These are phyloP conservation scores for Dipteronia dyeriana DNA, from an alignment of 345 rosid genomes.

Conservation along the genomic window DNA sequence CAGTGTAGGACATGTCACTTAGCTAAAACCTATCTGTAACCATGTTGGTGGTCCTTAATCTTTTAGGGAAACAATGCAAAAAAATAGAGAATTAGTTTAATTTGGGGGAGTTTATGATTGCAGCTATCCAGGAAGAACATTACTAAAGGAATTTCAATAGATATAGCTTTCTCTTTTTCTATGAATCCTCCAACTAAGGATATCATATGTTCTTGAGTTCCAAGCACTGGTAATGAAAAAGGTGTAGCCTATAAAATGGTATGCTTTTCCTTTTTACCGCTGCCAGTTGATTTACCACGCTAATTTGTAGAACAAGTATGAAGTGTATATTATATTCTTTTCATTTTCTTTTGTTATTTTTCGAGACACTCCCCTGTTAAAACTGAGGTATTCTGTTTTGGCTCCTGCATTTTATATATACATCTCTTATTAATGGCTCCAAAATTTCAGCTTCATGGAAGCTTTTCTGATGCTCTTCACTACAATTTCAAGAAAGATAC, in stretches of 20 bases:
- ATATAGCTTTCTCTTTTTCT: slow-evolving; percentile 26
- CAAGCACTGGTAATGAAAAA: background rate
- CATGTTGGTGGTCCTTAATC: slow-evolving; percentile 8
- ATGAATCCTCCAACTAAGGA: background rate
- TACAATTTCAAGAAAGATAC: slow-evolving; percentile 67
- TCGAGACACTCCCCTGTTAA: too few relatives aligned
- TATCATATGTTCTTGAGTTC: background rate
- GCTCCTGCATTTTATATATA: background rate
- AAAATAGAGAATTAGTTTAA: slow-evolving; percentile 54
- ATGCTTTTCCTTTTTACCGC: too few relatives aligned
- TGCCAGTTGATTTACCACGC: slow-evolving; percentile 22
- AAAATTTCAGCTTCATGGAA: slow-evolving; percentile 66
- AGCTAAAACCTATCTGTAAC: slow-evolving; percentile 1
- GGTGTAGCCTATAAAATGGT: background rate
- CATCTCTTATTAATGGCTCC: slow-evolving; percentile 12
- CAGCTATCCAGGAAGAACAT: slow-evolving; percentile 60
- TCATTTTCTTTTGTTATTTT: background rate
- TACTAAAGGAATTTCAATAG: slow-evolving; percentile 74
- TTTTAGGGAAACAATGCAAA: slow-evolving; percentile 67
- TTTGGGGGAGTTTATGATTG: slow-evolving; percentile 63
- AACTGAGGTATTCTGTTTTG: background rate
- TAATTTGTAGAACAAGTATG: background rate
- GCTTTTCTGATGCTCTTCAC: slow-evolving; percentile 85
- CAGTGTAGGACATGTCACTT: too few relatives aligned
- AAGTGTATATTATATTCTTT: background rate